Base-by-base conservation (phyloP, 176 grass and related monocot species). In the Phoenix roebelenii region DNA sequence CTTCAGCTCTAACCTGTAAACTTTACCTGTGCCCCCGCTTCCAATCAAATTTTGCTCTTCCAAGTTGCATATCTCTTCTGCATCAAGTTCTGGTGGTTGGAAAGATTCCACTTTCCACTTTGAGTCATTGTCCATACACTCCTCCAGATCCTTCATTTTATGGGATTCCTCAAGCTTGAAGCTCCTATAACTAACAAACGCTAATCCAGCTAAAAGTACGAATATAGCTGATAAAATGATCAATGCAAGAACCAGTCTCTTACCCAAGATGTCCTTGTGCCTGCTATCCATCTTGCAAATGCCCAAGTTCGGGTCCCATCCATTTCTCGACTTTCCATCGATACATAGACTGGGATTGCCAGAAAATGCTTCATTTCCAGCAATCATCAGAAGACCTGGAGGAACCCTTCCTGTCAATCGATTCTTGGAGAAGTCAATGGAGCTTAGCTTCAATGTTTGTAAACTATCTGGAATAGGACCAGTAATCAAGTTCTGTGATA, bases 71-170 rank as follows among this genome's bases (percentile, higher is more conserved):
- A 95, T 90, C 56, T 95, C 90, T 57, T 90, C 74, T 18, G 77
- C 78, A 61, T 84, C 83, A 20, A 95, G 76, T 50, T 89, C 80
- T 25, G 79, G 74, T 17, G 83, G 83, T 70, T 89, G 85, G 72
- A 95, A 95, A 4, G 83, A 95, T 50, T 95, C 83, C 54, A 95
- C 60, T 62, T 95, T 89, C 90, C 90, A 95, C 32, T 74, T 52
- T 44, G 35, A 44, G 3, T 61, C 76, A 44, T 63, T 57, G 0
- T 25, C 76, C 15, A 26, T 74, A 19, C 81, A 79, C 17, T 58
- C 18, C 51, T 86, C 79, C 60, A 79, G 4, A 51, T 85, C 87
- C 23, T 55, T 61, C 35, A 25, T 83, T 72, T 24, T 80, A 9
- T 44, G 25, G 25, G 58, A 35, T 60, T 91, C 88, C 67, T 86